Evolutionary conservation across 2,329 filamentous ascomycete species (phyloP).

Genomic region (Xylaria sp.): DNA sequence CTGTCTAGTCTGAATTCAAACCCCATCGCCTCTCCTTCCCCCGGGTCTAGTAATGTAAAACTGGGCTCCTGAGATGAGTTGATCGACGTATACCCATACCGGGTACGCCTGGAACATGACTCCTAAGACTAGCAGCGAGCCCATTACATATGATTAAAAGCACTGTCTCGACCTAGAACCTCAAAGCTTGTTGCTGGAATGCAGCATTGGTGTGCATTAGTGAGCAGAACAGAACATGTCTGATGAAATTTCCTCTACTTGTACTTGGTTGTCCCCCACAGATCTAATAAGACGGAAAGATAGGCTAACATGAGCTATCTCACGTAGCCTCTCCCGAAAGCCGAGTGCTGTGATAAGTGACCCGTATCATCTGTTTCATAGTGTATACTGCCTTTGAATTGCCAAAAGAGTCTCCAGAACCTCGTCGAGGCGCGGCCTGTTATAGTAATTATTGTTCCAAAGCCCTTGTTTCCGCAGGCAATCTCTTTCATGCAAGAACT

Average conservation of each 20-base stretch:
- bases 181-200: slow-evolving; percentile 1
- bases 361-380: slow-evolving; percentile 1
- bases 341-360: neutral
- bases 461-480: slow-evolving; percentile 52
- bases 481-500: slow-evolving; percentile 57
- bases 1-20: neutral
- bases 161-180: neutral
- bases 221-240: neutral
- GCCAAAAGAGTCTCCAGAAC: slow-evolving; percentile 51
- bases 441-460: slow-evolving; percentile 63
- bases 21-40: neutral
- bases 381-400: slow-evolving; percentile 35
- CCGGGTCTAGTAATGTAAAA: neutral
- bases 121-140: neutral
- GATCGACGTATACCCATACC: neutral
- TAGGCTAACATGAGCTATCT: slow-evolving; percentile 5
- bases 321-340: neutral
- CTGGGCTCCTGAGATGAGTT: neutral
- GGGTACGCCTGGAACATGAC: neutral
- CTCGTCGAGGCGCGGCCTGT: slow-evolving; percentile 58
- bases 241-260: slow-evolving; percentile 13
- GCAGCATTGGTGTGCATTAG: slow-evolving; percentile 4
- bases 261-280: neutral
- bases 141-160: slow-evolving; percentile 1
- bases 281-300: slow-evolving; percentile 10